Conservation (phyloP, 768 basidiomycete genomes). For the Neoboletus brunneissimus region DNA sequence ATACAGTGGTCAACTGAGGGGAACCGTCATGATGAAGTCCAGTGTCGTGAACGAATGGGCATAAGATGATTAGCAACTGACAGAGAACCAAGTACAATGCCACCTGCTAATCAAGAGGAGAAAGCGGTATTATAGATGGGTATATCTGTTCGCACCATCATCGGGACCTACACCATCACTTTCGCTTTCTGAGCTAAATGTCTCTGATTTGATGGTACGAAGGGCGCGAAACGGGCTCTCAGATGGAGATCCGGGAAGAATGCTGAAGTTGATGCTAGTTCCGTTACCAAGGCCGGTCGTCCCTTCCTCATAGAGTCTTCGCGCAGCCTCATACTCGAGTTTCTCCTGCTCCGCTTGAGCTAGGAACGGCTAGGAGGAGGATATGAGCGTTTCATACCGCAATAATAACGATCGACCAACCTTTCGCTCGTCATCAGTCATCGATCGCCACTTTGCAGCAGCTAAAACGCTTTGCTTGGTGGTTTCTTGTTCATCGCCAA, state of each 20-base stretch:
- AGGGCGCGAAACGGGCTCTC: conserved; percentile 41
- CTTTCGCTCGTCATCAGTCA: conserved; percentile 92
- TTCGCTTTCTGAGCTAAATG: conserved; percentile 67
- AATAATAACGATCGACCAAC: conserved; percentile 41
- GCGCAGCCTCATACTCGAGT: conserved; percentile 85
- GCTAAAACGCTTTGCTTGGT: conserved; percentile 94
- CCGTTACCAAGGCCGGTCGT: conserved; percentile 60
- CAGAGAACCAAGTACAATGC: conserved; percentile 18
- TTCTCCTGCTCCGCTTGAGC: conserved; percentile 95
- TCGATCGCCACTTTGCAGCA: conserved; percentile 88
- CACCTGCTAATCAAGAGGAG: conserved; percentile 14
- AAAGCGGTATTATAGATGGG: conserved; percentile 32
- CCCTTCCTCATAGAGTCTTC: conserved; percentile 85
- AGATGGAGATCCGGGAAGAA: conserved; percentile 66
- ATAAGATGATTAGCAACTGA: conserved; percentile 34
- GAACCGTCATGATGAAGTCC: conserved; percentile 33
- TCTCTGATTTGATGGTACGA: conserved; percentile 53
- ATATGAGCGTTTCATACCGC: conserved; percentile 14
- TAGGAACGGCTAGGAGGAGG: conserved; percentile 70
- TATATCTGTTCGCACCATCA: conserved; percentile 40
- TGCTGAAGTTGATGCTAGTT: conserved; percentile 80
- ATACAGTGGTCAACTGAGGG: conserved; percentile 39
- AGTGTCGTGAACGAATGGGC: conserved; percentile 29
- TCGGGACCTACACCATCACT: conserved; percentile 61
- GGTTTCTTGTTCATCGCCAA: conserved; percentile 88